Conservation (phyloP, 352 stramenopile genomes). For the Albugo candida region DNA sequence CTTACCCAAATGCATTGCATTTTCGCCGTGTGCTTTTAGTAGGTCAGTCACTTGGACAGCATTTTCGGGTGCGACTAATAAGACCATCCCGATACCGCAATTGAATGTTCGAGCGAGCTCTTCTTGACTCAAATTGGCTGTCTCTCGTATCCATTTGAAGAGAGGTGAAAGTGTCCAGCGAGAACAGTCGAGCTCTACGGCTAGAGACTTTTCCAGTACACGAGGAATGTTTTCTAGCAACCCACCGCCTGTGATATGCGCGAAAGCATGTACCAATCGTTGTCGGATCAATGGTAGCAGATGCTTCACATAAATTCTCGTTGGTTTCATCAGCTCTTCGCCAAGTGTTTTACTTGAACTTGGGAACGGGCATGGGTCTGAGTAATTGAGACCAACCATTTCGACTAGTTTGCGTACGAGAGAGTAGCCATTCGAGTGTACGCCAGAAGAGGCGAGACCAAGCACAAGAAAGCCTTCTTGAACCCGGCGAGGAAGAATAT, state of each 20-base stretch:
- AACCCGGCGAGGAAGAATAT: slow-evolving; percentile 77
- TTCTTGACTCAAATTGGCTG: slow-evolving; percentile 80
- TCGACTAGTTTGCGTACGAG: slow-evolving; percentile 94
- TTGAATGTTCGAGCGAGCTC: slow-evolving; percentile 98
- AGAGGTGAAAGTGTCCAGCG: slow-evolving; percentile 84
- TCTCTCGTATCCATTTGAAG: slow-evolving; percentile 95
- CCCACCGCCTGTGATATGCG: slow-evolving; percentile 97
- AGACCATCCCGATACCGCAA: slow-evolving; percentile 96
- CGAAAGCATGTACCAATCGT: slow-evolving; percentile 79
- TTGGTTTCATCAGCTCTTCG: slow-evolving; percentile 90
- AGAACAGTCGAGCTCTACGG: slow-evolving; percentile 83
- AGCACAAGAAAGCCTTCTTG: slow-evolving; percentile 84
- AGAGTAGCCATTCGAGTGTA: slow-evolving; percentile 99
- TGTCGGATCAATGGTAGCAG: slow-evolving; percentile 65
- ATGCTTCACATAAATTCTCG: slow-evolving; percentile 95
- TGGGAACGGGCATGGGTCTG: slow-evolving; percentile 45
- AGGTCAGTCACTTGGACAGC: slow-evolving; percentile 74
- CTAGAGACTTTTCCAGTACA: slow-evolving; percentile 83
- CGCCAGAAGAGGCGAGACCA: slow-evolving; percentile 87
- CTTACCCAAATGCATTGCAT: slow-evolving; percentile 79
- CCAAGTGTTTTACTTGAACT: slow-evolving; percentile 74
- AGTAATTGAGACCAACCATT: slow-evolving; percentile 70
- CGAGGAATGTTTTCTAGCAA: slow-evolving; percentile 96
- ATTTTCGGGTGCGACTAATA: slow-evolving; percentile 84
- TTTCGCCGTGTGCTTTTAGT: slow-evolving; percentile 73